A percentile compares a stretch with the other conserved stretches of the same genome.
Conservation (phyloP, 495 filamentous ascomycete genomes). For the Podospora conica region DNA sequence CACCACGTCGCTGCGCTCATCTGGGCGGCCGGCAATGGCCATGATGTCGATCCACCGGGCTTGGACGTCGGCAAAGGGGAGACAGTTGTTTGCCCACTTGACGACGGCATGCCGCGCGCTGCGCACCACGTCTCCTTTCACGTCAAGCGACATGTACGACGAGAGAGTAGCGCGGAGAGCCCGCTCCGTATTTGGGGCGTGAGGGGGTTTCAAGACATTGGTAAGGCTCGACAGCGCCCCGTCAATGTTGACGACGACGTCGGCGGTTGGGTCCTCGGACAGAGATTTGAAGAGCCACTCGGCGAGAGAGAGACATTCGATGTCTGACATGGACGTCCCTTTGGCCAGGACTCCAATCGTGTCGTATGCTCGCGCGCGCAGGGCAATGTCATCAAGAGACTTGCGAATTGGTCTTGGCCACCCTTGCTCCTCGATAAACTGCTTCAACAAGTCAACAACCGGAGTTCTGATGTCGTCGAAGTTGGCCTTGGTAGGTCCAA, state of each 20-base stretch:
- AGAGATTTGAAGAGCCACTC: constrained; percentile 76
- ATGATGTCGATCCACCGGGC: constrained; percentile 86
- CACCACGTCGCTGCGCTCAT: constrained; percentile 69
- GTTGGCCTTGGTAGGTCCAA: constrained; percentile 55
- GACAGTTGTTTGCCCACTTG: constrained; percentile 83
- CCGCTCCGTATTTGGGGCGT: constrained; percentile 27
- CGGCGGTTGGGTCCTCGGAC: constrained; percentile 68
- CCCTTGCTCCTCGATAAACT: constrained; percentile 73
- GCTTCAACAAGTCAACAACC: constrained; percentile 63
- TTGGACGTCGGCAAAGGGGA: constrained; percentile 68
- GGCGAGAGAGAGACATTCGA: constrained; percentile 53
- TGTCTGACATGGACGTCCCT: constrained; percentile 41
- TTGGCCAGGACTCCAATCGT: constrained; percentile 74
- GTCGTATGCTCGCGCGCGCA: constrained; percentile 76
- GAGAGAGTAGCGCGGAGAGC: constrained; percentile 50
- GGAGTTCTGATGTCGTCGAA: constrained; percentile 53
- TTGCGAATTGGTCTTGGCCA: constrained; percentile 63
- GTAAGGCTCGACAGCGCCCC: constrained; percentile 73
- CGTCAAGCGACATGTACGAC: constrained; percentile 57
- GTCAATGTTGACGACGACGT: constrained; percentile 80
- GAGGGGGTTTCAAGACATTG: constrained; percentile 43
- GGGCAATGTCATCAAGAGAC: constrained; percentile 53
- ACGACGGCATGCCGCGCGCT: constrained; percentile 76
- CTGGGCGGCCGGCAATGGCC: constrained; percentile 57
- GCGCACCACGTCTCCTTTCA: constrained; percentile 48